Conservation (phyloP, 805 yeast species). For the Barnettozyma populi region DNA sequence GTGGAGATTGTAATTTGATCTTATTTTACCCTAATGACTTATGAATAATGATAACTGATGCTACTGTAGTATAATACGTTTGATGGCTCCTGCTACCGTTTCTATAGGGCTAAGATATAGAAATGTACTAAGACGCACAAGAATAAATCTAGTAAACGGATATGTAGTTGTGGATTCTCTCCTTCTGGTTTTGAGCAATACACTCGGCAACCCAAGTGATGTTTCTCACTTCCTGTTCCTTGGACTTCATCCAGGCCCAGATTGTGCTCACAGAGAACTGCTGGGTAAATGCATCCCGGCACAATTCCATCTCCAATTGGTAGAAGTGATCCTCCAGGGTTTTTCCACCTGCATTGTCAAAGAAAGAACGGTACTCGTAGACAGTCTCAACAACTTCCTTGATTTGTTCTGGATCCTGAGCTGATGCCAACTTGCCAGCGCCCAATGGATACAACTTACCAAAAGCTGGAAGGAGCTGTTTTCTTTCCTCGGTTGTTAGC, state of each 20-base stretch:
- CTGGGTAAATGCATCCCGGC: constrained; percentile 92
- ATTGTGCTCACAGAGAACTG: constrained; percentile 86
- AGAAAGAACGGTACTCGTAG: constrained; percentile 60
- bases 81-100: too few species aligned
- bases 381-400: constrained; percentile 57
- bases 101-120: background rate
- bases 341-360: constrained; percentile 42
- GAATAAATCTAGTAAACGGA: constrained; percentile 55
- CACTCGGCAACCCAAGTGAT: constrained; percentile 99
- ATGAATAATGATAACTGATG: background rate
- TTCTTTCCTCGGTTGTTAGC: constrained; percentile 65
- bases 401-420: constrained; percentile 84
- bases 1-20: constrained; percentile 50
- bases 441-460: constrained; percentile 75
- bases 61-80: background rate
- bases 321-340: constrained; percentile 93
- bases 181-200: constrained; percentile 97
- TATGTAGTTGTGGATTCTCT: constrained; percentile 85
- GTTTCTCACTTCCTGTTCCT: constrained; percentile 95
- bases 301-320: constrained; percentile 83
- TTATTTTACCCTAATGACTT: constrained; percentile 27
- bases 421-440: constrained; percentile 59
- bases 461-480: constrained; percentile 67
- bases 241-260: constrained; percentile 96
- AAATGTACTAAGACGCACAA: background rate